phyloP scores from a whole-genome alignment of 2,329 filamentous ascomycete species.

The Aspergillus clavatus region DNA sequence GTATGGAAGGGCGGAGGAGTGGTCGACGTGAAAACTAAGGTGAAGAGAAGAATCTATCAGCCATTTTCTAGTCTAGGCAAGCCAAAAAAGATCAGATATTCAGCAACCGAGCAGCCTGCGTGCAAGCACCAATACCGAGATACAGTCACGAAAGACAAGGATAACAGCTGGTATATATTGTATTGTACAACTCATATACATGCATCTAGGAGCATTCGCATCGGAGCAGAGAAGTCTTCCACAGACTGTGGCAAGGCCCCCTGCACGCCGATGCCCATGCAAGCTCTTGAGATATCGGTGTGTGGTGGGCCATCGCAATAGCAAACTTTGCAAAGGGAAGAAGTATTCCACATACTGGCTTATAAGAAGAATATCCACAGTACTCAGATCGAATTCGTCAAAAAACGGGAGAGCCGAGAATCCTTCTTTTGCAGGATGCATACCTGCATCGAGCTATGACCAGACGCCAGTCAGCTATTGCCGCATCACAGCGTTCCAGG shows the following conservation, averaged over 20 bases:
- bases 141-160: constrained; percentile 16
- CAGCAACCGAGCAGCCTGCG: not conserved
- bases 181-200: constrained; percentile 38
- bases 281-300: not conserved
- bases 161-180: constrained; percentile 23
- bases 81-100: constrained; percentile 4
- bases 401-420: constrained; percentile 93
- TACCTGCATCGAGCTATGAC: constrained; percentile 83
- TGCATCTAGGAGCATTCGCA: constrained; percentile 14
- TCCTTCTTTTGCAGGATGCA: constrained; percentile 94
- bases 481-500: not conserved
- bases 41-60: constrained; percentile 23
- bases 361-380: constrained; percentile 92
- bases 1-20: constrained; percentile 97
- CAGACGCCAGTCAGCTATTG: not conserved
- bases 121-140: constrained; percentile 15
- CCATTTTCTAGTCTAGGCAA: constrained; percentile 6
- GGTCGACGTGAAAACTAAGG: constrained; percentile 90
- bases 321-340: constrained; percentile 14
- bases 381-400: constrained; percentile 96
- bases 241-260: not conserved
- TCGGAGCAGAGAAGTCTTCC: not conserved
- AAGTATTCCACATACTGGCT: constrained; percentile 78
- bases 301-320: not conserved
- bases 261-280: not conserved